A percentile compares a stretch with the other conserved stretches of the same genome.
Conservation (phyloP, 2,329 filamentous ascomycete species). For the Aspergillus alliaceus region DNA sequence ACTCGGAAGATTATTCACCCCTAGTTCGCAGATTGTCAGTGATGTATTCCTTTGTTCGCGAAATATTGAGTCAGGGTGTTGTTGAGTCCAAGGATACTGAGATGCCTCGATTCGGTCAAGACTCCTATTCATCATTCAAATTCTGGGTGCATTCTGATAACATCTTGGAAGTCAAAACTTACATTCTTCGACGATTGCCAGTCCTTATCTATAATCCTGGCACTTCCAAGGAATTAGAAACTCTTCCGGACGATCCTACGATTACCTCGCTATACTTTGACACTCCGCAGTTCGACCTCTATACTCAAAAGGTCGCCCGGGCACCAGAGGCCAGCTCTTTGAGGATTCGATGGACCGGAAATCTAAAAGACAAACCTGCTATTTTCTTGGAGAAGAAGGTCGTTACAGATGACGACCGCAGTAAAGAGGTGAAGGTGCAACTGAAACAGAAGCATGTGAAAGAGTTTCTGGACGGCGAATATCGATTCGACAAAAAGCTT, state of each 20-base stretch:
- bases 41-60: slow-evolving; percentile 92
- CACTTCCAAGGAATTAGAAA: slow-evolving; percentile 75
- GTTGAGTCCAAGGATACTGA: slow-evolving; percentile 55
- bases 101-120: slow-evolving; percentile 52
- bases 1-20: slow-evolving; percentile 90
- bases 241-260: slow-evolving; percentile 74
- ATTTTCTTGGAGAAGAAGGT: slow-evolving; percentile 89
- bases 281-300: slow-evolving; percentile 79
- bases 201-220: slow-evolving; percentile 91
- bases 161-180: slow-evolving; percentile 93
- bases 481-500: slow-evolving; percentile 87
- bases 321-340: slow-evolving; percentile 76
- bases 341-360: slow-evolving; percentile 87
- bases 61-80: slow-evolving; percentile 58
- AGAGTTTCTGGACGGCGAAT: slow-evolving; percentile 80
- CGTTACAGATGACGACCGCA: slow-evolving; percentile 72
- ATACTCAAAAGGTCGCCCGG: slow-evolving; percentile 78
- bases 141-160: slow-evolving; percentile 98
- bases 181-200: slow-evolving; percentile 85
- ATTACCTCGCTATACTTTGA: slow-evolving; percentile 98
- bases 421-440: slow-evolving; percentile 74
- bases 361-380: slow-evolving; percentile 73
- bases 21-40: slow-evolving; percentile 84
- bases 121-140: slow-evolving; percentile 82
- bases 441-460: slow-evolving; percentile 96